phyloP scores from a whole-genome alignment of 352 stramenopile species.

The Globisporangium cylindrosporum region DNA sequence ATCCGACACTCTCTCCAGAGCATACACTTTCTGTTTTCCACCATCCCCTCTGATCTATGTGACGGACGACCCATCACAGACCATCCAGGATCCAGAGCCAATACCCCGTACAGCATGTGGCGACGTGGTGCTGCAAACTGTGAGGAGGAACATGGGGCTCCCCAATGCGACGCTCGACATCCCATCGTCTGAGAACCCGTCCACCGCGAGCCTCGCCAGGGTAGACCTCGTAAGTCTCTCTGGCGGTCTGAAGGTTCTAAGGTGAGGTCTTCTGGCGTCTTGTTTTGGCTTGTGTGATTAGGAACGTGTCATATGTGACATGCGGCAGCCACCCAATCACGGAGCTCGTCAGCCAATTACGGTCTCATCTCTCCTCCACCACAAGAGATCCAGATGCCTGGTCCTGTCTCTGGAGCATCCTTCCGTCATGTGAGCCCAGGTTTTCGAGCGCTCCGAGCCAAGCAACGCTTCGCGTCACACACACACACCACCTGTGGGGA shows the following conservation, averaged over 20 bases:
- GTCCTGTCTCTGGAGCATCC: conserved; percentile 13
- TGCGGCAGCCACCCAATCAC: neutral
- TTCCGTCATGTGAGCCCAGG: neutral
- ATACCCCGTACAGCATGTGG: neutral
- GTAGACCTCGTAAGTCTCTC: neutral
- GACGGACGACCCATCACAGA: conserved; percentile 1
- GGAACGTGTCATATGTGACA: conserved; percentile 8
- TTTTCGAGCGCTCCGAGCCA: neutral
- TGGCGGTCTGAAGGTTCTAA: neutral
- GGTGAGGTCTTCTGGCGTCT: neutral
- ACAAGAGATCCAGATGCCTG: conserved; percentile 7
- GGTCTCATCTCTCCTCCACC: neutral
- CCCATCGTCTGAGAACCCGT: neutral
- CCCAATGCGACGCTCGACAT: neutral
- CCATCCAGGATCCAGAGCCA: neutral
- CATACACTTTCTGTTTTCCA: conserved; percentile 1
- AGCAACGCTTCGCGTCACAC: neutral
- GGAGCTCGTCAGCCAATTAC: neutral
- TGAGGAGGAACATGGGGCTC: neutral
- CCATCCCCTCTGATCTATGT: conserved; percentile 6
- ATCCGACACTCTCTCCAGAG: neutral
- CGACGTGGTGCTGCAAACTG: neutral
- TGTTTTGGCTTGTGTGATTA: neutral
- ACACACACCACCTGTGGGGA: neutral
- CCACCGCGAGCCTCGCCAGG: neutral